A percentile compares a stretch with the other conserved stretches of the same genome.
phyloP scores from a whole-genome alignment of 768 basidiomycete species.

The Pleurotus platypus region DNA sequence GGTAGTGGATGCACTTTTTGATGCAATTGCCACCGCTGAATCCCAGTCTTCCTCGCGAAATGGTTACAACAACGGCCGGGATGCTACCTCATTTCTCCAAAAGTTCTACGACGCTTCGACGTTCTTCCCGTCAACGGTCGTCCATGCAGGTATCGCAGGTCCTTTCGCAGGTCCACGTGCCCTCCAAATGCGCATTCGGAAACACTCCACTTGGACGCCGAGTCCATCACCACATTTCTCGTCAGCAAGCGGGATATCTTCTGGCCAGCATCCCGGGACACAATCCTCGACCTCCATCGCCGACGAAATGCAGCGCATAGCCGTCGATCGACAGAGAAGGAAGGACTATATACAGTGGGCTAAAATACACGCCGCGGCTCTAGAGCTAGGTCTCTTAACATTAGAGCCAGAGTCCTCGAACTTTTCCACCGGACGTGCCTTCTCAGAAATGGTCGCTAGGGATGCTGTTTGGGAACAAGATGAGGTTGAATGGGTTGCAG shows the following conservation, averaged over 20 bases:
- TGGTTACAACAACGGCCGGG: constrained; percentile 21
- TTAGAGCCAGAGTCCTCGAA: constrained; percentile 35
- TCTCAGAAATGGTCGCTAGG: constrained; percentile 59
- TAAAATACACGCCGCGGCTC: constrained; percentile 59
- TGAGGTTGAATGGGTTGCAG: constrained; percentile 69
- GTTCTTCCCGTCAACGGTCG: constrained; percentile 43
- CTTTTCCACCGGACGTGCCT: constrained; percentile 42
- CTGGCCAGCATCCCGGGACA: constrained; percentile 12
- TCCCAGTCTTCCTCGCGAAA: constrained; percentile 20
- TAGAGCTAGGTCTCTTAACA: constrained; percentile 53
- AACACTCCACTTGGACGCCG: constrained; percentile 51
- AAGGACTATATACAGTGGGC: constrained; percentile 70
- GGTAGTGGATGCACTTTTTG: constrained; percentile 52
- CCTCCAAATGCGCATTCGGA: constrained; percentile 57
- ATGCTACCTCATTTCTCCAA: constrained; percentile 38
- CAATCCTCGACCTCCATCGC: constrained; percentile 35
- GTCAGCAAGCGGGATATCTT: constrained; percentile 12
- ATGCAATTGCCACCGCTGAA: constrained; percentile 38
- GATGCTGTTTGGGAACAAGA: constrained; percentile 65
- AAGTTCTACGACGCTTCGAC: constrained; percentile 49
- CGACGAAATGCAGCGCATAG: constrained; percentile 64
- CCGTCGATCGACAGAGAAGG: constrained; percentile 52
- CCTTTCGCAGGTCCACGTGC: constrained; percentile 54
- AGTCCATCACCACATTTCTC: constrained; percentile 15
- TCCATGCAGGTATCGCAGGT: constrained; percentile 54